Evolutionary conservation across 1,284 basidiomycete species (phyloP).

Genomic region (Caloboletus firmus): DNA sequence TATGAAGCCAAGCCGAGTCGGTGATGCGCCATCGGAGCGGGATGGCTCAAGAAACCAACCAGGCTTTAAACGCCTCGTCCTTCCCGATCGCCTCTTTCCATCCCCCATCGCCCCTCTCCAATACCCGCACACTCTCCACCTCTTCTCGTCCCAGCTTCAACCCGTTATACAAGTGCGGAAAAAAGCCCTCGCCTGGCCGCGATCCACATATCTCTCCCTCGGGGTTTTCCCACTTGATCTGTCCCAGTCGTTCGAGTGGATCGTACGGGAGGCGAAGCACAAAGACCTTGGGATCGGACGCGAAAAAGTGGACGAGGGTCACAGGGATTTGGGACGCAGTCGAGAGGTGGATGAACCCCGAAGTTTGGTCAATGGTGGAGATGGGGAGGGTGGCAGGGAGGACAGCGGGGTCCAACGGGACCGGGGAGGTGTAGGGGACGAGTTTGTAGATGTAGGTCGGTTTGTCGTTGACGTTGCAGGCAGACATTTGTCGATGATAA

Average conservation of each 20-base stretch:
- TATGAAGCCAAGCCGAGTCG: background rate
- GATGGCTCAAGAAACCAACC: constrained; percentile 25
- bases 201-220: constrained; percentile 24
- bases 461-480: background rate
- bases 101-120: constrained; percentile 7
- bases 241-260: background rate
- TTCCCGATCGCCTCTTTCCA: constrained; percentile 22
- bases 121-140: constrained; percentile 27
- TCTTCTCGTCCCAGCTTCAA: constrained; percentile 24
- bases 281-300: constrained; percentile 13
- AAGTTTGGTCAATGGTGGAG: constrained; percentile 24
- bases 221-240: constrained; percentile 31
- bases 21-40: background rate
- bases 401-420: constrained; percentile 9
- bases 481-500: background rate
- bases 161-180: constrained; percentile 33
- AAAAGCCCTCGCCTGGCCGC: constrained; percentile 26
- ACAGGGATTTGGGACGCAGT: constrained; percentile 24
- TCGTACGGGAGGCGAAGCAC: constrained; percentile 29
- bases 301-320: constrained; percentile 30
- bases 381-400: constrained; percentile 28
- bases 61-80: constrained; percentile 12
- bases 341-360: constrained; percentile 34
- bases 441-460: constrained; percentile 36
- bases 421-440: constrained; percentile 14